Conservation (phyloP, 2,329 filamentous ascomycete species). For the Fusarium sp. region DNA sequence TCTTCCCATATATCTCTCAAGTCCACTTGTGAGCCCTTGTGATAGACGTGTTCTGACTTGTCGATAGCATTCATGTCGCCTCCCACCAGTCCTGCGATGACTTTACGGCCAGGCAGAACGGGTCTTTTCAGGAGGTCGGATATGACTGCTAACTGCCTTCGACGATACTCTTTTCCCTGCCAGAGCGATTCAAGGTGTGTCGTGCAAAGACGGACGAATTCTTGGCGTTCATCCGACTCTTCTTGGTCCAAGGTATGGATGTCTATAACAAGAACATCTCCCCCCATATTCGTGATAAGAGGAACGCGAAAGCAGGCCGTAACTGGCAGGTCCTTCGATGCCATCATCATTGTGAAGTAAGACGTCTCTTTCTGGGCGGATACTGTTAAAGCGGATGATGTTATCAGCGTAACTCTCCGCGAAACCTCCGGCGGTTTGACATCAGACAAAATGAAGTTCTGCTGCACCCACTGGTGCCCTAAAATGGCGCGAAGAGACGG, state of each 20-base stretch:
- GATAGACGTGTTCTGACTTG: neutral
- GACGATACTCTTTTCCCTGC: neutral
- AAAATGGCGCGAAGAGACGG: neutral
- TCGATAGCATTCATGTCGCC: constrained; percentile 21
- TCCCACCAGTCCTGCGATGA: constrained; percentile 7
- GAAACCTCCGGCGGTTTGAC: neutral
- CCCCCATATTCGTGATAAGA: constrained; percentile 4
- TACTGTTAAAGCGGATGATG: neutral
- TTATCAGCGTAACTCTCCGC: neutral
- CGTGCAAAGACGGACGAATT: constrained; percentile 6
- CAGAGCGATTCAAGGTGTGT: constrained; percentile 18
- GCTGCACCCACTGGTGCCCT: constrained; percentile 1
- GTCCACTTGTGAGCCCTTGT: neutral
- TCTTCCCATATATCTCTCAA: constrained; percentile 9
- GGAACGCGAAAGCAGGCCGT: constrained; percentile 7
- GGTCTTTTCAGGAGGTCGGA: constrained; percentile 1
- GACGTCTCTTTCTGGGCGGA: neutral
- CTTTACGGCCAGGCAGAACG: neutral
- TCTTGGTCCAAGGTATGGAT: neutral
- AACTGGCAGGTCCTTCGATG: constrained; percentile 1
- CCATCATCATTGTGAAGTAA: constrained; percentile 19
- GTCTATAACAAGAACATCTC: constrained; percentile 11
- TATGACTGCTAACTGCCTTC: constrained; percentile 4
- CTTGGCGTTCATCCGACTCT: neutral
- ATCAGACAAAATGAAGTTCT: constrained; percentile 16